phyloP scores from a whole-genome alignment of 805 yeast genomes.

The Maudiozyma bulderi region DNA sequence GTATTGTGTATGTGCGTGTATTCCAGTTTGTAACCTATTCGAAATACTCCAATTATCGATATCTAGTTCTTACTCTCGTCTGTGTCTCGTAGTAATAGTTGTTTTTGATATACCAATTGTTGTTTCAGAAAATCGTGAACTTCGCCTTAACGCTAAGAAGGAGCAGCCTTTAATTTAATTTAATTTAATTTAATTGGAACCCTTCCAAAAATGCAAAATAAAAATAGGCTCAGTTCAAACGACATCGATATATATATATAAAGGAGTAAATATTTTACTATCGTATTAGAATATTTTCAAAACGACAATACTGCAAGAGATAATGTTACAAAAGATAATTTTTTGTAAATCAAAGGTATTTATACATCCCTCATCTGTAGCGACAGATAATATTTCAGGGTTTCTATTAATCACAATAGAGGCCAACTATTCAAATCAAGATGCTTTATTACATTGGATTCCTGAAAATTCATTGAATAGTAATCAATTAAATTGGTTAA shows the following conservation, averaged over 20 bases:
- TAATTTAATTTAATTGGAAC: background rate
- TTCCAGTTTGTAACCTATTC: no score
- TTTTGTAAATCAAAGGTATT: conserved; percentile 61
- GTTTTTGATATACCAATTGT: no score
- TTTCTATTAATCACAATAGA: conserved; percentile 58
- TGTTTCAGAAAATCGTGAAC: no score
- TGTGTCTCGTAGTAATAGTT: no score
- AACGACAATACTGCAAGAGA: background rate
- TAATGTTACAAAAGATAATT: conserved; percentile 18
- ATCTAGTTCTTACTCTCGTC: no score
- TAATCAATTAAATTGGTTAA: conserved; percentile 12
- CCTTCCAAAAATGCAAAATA: background rate
- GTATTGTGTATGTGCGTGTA: no score
- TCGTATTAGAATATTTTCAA: no score
- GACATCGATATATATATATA: no score
- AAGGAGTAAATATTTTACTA: no score
- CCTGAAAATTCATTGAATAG: conserved; percentile 13
- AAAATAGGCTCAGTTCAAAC: no score
- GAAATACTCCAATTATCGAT: no score
- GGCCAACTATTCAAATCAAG: conserved; percentile 33
- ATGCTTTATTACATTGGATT: conserved; percentile 24
- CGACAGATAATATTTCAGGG: conserved; percentile 74
- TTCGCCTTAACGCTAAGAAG: no score
- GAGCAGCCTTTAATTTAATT: background rate
- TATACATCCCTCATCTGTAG: conserved; percentile 69